Conservation (phyloP, 306 rosid species). For the Rubus parviflorus region DNA sequence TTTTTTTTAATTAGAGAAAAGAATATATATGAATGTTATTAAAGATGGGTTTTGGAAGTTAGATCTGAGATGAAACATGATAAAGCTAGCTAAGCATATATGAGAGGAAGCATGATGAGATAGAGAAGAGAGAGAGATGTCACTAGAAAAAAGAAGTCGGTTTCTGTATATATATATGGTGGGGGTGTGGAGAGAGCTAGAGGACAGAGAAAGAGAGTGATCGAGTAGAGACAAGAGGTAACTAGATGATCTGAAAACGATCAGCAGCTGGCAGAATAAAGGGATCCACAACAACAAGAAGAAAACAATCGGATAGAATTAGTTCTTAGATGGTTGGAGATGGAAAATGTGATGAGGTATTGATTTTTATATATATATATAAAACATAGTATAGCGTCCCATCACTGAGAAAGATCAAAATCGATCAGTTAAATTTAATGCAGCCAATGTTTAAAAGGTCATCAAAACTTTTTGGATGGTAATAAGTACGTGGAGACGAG, state of each 20-base stretch:
- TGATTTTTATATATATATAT: neutral
- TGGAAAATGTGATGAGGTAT: conserved; percentile 29
- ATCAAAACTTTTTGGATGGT: neutral
- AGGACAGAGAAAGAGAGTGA: conserved; percentile 15
- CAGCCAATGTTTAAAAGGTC: neutral
- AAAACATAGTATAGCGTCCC: neutral
- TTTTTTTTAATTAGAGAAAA: conserved; percentile 16
- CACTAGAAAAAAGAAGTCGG: conserved; percentile 36
- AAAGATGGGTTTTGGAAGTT: conserved; percentile 40
- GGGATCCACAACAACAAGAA: conserved; percentile 30
- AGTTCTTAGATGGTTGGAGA: conserved; percentile 27
- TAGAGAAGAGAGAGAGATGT: conserved; percentile 40
- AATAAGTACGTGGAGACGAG: neutral
- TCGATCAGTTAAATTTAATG: neutral
- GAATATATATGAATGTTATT: conserved; percentile 20
- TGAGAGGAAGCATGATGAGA: conserved; percentile 18
- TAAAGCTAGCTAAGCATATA: conserved; percentile 24
- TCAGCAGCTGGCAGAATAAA: conserved; percentile 35
- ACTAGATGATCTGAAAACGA: conserved; percentile 48
- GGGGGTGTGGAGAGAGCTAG: neutral
- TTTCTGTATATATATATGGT: conserved; percentile 22
- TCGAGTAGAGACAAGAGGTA: conserved; percentile 17
- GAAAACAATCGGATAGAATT: conserved; percentile 29
- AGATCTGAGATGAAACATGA: conserved; percentile 61
- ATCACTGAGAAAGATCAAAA: neutral